Evolutionary conservation across 805 yeast genomes (phyloP), one percentile per base, ranked within the genome.

Genomic region (Dipodascus geniculatus): DNA sequence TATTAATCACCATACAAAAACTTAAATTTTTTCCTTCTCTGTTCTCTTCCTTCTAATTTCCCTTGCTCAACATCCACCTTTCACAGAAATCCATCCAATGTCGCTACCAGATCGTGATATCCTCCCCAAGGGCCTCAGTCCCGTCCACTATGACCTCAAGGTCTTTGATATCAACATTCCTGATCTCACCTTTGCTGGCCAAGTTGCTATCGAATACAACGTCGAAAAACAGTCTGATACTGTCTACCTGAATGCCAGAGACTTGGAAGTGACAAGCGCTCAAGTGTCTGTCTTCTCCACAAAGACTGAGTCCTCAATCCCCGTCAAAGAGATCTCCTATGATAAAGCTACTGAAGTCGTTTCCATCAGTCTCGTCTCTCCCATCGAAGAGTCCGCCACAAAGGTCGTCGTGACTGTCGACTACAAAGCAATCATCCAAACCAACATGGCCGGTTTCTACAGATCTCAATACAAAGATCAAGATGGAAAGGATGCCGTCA

Each of bases 371-470:
- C 77, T 87, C 52, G 75, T 71, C 42, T 62, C 66, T 42, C 55
- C 60, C 16, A 61, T 69, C 22, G 56, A 58, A 17, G 62, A 57
- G n/a, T 72, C 71, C 48, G 68, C 75, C 24, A 47, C 61, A n/a
- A 64, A 67, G 42, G 75, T 78, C 50, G 64, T 70, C 19, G 65
- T 85, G 57, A 70, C 72, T 52, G 68, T 83, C 56, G 69, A 72
- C 42, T 85, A 78, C 66, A 72, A 76, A 38, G 91, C 89, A 59
- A 74, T 71, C 48, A 75, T 85, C 70, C 83, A 83, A 67, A 84
- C 82, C 63, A 80, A 83, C 63, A 85, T 85, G 91, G 85, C 87
- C 53, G 91, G 91, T 49, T 85, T 85, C 70, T 85, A 85, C 73
- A 76, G 86, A 62, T 82, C 88, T 19, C 71, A 80, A 47, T 85